Evolutionary conservation across 108 stramenopile genomes (phyloP), one percentile per base, ranked within the genome.

Genomic region (Nannochloropsis oceanica): DNA sequence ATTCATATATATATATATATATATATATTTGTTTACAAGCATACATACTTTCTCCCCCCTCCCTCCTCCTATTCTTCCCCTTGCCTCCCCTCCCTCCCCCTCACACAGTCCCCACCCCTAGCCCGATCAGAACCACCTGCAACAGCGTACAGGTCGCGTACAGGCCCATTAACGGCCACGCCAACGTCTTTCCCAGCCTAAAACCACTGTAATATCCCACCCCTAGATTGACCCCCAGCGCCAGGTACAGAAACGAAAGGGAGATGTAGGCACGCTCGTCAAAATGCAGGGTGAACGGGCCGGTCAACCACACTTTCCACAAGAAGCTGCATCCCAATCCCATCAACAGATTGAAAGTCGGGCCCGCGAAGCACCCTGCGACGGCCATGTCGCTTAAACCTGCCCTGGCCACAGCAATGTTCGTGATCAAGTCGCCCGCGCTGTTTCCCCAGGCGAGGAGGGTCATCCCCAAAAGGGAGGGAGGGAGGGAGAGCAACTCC

Each of bases 371-470:
- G 80, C 96, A 96, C 9, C 86, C 91, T 0, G 90, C 90, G 22
- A 92, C 27, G 8, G 91, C 91, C 91, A 92, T 91, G 24, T 79
- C 82, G 2, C 87, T 85, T 26, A 25, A 34, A 1, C 98, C 97
- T 83, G 95, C 95, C 83, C 92, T 93, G 0, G 98, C 96, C 91
- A 99, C 93, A 81, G 96, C 94, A 3, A 96, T 87, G 87, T 99
- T 97, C 25, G 98, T 95, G 82, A 93, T 90, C 26, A 97, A 86
- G 90, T 99, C 98, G 27, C 95, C 96, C 82, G 94, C 86, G 14
- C 93, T 94, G 87, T 97, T 97, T 20, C 96, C 97, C 94, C 96
- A 98, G 7, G 97, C 97, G 11, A 99, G 92, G 43, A 98, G 86
- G 2, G 97, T 99, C 14, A 98, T 81, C 12, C 96, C 98, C 85